phyloP scores from a whole-genome alignment of 495 filamentous ascomycete species.

The Rhypophila decipiens region DNA sequence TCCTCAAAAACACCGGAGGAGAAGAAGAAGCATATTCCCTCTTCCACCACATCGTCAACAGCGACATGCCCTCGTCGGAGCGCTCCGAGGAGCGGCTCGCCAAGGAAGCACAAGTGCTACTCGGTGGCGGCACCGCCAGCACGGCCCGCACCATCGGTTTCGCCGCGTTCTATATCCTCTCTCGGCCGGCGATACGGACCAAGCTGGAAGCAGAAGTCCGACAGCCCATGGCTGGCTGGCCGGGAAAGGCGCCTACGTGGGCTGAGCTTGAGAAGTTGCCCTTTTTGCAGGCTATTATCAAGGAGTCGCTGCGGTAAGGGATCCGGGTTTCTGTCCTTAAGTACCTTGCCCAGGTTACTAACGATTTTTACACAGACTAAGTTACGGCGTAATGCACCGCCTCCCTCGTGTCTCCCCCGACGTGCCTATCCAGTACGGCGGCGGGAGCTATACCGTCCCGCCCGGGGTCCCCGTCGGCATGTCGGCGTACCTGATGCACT shows the following conservation, averaged over 20 bases:
- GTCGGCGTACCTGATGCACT: constrained; percentile 21
- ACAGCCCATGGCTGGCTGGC: constrained; percentile 17
- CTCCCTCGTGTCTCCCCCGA: constrained; percentile 20
- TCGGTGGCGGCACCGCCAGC: constrained; percentile 22
- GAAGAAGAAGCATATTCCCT: constrained; percentile 5
- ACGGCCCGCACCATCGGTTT: constrained; percentile 21
- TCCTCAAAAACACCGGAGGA: neutral
- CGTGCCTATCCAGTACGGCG: constrained; percentile 14
- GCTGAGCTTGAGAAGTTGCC: constrained; percentile 23
- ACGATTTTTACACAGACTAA: constrained; percentile 2
- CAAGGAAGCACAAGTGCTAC: constrained; percentile 21
- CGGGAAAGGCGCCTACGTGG: constrained; percentile 15
- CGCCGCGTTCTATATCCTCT: constrained; percentile 22
- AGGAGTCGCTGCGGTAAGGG: constrained; percentile 27
- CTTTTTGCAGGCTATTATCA: constrained; percentile 29
- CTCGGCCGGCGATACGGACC: constrained; percentile 8
- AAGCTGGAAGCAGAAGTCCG: constrained; percentile 15
- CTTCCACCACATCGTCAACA: constrained; percentile 23
- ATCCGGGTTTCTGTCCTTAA: neutral
- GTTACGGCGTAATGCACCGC: constrained; percentile 16
- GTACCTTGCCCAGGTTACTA: neutral
- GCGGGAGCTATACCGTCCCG: constrained; percentile 15
- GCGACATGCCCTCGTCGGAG: constrained; percentile 26
- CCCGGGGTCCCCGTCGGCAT: constrained; percentile 17
- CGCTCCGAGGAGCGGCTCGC: constrained; percentile 15